These are phyloP conservation scores for Copromyces sp. DNA, from an alignment of 495 filamentous ascomycete species.

Conservation along the genomic window DNA sequence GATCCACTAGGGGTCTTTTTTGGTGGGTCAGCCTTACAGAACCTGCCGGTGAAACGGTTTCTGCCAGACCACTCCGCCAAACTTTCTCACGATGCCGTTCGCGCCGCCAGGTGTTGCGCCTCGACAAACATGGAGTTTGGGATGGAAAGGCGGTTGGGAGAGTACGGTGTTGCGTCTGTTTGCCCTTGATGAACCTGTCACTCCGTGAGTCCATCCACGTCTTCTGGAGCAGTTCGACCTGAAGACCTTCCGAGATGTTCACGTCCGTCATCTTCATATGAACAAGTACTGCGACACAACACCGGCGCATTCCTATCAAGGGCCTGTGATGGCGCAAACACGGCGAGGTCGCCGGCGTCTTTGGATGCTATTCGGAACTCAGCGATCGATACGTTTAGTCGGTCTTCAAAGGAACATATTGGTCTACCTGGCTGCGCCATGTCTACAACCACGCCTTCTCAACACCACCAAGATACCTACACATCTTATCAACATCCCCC, in stretches of 20 bases:
- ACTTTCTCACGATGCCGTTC: slow-evolving; percentile 9
- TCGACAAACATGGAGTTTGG: neutral
- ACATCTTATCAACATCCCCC: no score
- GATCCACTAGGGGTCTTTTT: slow-evolving; percentile 3
- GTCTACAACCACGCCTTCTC: no score
- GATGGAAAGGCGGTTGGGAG: neutral
- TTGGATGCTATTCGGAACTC: neutral
- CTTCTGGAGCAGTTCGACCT: neutral
- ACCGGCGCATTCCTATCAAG: neutral
- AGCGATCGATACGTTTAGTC: neutral
- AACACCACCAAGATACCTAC: neutral
- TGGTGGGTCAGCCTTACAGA: neutral
- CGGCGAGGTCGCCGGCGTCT: fast-evolving
- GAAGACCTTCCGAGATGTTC: neutral
- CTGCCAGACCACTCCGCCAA: slow-evolving; percentile 31
- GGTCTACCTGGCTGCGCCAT: neutral
- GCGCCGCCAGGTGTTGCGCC: neutral
- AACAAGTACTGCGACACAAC: neutral
- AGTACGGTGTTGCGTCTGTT: neutral
- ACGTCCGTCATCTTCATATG: neutral
- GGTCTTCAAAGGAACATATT: neutral
- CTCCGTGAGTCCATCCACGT: neutral
- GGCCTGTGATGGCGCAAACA: neutral
- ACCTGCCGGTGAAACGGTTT: neutral
- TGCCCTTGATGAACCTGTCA: neutral